A percentile compares a stretch with the other conserved stretches of the same genome.
These are phyloP conservation scores for Kalmanozyma brasiliensis DNA, from an alignment of 1,284 basidiomycete genomes.

Conservation along the genomic window DNA sequence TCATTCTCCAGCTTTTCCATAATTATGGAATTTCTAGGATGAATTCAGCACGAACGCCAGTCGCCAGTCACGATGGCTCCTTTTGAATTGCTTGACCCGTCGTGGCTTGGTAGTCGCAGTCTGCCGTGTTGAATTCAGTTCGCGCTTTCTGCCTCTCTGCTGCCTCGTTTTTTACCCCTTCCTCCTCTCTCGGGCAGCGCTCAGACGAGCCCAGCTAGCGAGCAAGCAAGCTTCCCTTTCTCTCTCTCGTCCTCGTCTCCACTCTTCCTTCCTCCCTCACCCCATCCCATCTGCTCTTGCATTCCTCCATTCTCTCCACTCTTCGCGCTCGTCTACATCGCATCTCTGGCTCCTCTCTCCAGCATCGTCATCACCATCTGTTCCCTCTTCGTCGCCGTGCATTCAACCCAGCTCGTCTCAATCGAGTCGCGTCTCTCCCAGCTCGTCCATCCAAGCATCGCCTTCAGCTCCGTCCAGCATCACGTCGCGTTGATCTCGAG, in stretches of 20 bases:
- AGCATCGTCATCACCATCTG: constrained; percentile 11
- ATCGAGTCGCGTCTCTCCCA: constrained; percentile 14
- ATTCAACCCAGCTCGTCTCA: constrained; percentile 7
- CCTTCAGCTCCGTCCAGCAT: constrained; percentile 7
- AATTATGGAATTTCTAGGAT: constrained; percentile 1
- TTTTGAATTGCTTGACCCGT: constrained; percentile 19
- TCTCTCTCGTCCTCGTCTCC: constrained; percentile 2
- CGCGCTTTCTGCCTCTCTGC: constrained; percentile 22
- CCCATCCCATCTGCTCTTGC: constrained; percentile 7
- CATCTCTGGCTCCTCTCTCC: background rate
- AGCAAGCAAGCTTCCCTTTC: background rate
- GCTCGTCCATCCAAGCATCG: background rate
- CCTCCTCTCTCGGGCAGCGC: constrained; percentile 1
- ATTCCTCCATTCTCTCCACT: constrained; percentile 4
- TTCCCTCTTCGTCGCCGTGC: constrained; percentile 2
- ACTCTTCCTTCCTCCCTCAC: constrained; percentile 5
- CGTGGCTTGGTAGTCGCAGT: constrained; percentile 29
- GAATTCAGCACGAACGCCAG: constrained; percentile 37
- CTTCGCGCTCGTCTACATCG: constrained; percentile 2
- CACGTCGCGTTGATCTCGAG: constrained; percentile 19
- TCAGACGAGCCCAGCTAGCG: constrained; percentile 18
- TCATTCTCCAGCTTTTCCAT: constrained; percentile 3
- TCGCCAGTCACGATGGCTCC: constrained; percentile 32
- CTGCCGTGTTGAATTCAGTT: constrained; percentile 25
- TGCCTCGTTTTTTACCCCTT: constrained; percentile 10